Conservation (phyloP, 768 basidiomycete species). For the Fistulinella prunicolor region DNA sequence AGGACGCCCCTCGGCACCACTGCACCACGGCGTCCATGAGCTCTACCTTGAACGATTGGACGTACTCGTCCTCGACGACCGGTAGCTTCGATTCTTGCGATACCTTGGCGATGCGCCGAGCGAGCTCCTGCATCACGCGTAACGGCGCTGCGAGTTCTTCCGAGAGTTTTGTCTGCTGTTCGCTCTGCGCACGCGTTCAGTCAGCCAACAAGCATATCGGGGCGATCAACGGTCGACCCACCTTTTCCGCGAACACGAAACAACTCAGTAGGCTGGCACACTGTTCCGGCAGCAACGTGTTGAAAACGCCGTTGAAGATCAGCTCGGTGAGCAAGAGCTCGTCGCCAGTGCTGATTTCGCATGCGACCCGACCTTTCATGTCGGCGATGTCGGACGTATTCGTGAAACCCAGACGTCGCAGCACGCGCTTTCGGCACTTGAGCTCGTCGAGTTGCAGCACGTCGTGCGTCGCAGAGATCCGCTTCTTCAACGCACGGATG, state of each 20-base stretch:
- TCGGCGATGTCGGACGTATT: conserved; percentile 89
- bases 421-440: conserved; percentile 90
- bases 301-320: conserved; percentile 97
- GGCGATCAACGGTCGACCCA: conserved; percentile 26
- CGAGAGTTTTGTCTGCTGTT: conserved; percentile 79
- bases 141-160: conserved; percentile 93
- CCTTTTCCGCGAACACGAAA: conserved; percentile 98
- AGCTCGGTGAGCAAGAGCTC: conserved; percentile 95
- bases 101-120: conserved; percentile 93
- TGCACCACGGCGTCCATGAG: conserved; percentile 97
- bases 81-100: conserved; percentile 90
- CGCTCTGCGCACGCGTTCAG: conserved; percentile 52
- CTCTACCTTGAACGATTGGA: conserved; percentile 95
- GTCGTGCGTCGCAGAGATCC: conserved; percentile 87
- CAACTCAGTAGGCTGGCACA: conserved; percentile 93
- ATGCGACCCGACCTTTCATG: conserved; percentile 96
- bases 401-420: conserved; percentile 90
- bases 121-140: conserved; percentile 93
- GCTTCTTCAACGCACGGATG: conserved; percentile 77
- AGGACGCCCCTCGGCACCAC: conserved; percentile 98
- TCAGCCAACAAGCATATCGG: neutral
- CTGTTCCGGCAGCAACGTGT: conserved; percentile 83
- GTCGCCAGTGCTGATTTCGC: conserved; percentile 97
- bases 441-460: conserved; percentile 95
- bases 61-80: conserved; percentile 91